Percentiles rank a stretch among this genome's conserved stretches.
These are phyloP conservation scores for Elaeis guineensis DNA, from an alignment of 176 grass and related monocot genomes.

Conservation along the genomic window DNA sequence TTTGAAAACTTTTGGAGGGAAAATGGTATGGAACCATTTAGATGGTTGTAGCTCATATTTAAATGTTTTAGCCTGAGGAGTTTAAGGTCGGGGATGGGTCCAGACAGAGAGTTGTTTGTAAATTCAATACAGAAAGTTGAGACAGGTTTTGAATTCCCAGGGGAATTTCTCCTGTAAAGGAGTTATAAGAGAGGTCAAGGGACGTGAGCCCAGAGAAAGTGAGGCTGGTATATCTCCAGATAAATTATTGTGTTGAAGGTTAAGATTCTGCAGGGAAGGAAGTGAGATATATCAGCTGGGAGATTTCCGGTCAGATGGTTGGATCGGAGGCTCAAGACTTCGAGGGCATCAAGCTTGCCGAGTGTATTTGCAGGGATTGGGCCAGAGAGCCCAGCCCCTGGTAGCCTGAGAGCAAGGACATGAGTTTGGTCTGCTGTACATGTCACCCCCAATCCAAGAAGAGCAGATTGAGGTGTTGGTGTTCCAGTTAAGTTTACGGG, in stretches of 20 bases:
- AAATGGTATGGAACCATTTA: conserved; percentile 68
- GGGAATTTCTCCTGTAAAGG: conserved; percentile 67
- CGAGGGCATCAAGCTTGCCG: conserved; percentile 60
- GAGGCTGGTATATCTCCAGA: conserved; percentile 69
- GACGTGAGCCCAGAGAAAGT: conserved; percentile 41
- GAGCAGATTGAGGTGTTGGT: conserved; percentile 58
- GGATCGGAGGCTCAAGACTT: conserved; percentile 80
- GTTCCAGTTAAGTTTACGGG: conserved; percentile 65
- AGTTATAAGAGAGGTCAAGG: conserved; percentile 88
- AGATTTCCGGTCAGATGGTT: conserved; percentile 65
- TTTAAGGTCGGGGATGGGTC: conserved; percentile 72
- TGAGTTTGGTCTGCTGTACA: conserved; percentile 42
- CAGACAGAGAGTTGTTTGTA: conserved; percentile 64
- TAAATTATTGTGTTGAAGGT: conserved; percentile 84
- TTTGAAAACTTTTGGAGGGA: conserved; percentile 66
- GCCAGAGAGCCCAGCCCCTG: conserved; percentile 72
- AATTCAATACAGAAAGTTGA: conserved; percentile 48
- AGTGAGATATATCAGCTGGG: conserved; percentile 63
- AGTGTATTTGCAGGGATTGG: conserved; percentile 68
- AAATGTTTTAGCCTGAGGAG: conserved; percentile 54
- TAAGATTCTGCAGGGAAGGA: conserved; percentile 65
- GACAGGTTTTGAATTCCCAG: conserved; percentile 55
- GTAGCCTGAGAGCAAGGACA: conserved; percentile 61
- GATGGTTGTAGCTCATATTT: conserved; percentile 69
- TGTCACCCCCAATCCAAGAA: conserved; percentile 78